Conservation (phyloP, 257 asterid genomes). For the Fraxinus cuspidata region DNA sequence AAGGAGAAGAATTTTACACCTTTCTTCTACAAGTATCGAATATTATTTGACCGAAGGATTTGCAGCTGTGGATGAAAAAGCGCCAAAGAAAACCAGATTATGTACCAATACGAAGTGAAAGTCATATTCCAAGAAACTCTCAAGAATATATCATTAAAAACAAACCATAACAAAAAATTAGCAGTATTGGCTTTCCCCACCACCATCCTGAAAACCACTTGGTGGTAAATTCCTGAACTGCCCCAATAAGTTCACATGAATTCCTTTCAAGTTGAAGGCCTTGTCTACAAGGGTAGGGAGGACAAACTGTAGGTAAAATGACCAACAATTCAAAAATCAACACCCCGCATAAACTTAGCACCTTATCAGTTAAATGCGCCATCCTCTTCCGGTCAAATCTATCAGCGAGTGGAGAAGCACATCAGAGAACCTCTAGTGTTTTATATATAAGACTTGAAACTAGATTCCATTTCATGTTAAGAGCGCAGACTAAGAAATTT, state of each 20-base stretch:
- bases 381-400: neutral
- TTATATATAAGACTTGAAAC: neutral
- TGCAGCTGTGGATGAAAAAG: neutral
- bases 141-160: too few relatives aligned
- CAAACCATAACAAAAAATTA: neutral
- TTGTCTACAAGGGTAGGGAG: neutral
- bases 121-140: neutral
- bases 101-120: neutral
- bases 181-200: neutral
- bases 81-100: neutral
- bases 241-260: neutral
- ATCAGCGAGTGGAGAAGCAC: neutral
- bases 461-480: neutral
- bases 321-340: neutral
- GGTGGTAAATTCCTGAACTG: neutral
- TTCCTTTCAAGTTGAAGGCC: neutral
- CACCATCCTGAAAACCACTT: neutral
- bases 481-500: neutral
- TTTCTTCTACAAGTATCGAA: neutral
- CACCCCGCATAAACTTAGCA: neutral
- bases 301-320: neutral
- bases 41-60: neutral
- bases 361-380: neutral
- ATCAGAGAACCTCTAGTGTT: neutral
- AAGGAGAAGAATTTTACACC: neutral